phyloP scores from a whole-genome alignment of 441 rosid genomes.

The Erysimum cheiri region DNA sequence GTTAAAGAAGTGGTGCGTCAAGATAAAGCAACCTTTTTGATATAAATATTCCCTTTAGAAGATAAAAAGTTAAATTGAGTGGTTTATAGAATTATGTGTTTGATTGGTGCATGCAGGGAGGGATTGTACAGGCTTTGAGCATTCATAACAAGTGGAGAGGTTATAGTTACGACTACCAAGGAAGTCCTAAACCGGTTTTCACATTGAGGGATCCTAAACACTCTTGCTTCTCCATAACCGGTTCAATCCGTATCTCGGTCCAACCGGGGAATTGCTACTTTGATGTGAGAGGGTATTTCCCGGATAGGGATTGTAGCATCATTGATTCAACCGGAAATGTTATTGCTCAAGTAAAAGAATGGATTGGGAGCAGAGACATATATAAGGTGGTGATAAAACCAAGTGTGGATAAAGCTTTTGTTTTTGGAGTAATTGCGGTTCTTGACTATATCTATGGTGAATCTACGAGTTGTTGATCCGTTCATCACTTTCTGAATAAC shows the following conservation, averaged over 20 bases:
- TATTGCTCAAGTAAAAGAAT: conserved; percentile 61
- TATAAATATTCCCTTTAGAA: background rate
- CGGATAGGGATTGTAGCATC: conserved; percentile 65
- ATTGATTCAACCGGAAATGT: conserved; percentile 56
- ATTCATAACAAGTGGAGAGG: conserved; percentile 78
- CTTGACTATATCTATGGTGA: conserved; percentile 79
- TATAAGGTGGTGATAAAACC: conserved; percentile 64
- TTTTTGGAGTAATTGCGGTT: conserved; percentile 71
- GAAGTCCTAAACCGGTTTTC: conserved; percentile 66
- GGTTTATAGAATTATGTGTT: background rate
- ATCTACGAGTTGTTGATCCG: conserved; percentile 64
- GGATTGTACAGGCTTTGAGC: conserved; percentile 74
- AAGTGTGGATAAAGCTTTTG: conserved; percentile 76
- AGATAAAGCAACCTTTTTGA: conserved; percentile 1
- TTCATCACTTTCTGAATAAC: background rate
- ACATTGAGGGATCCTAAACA: conserved; percentile 62
- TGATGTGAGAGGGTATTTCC: conserved; percentile 70
- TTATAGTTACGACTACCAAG: conserved; percentile 66
- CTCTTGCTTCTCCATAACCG: conserved; percentile 50
- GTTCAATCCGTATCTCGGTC: conserved; percentile 36
- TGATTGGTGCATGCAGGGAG: conserved; percentile 55
- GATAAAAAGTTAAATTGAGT: background rate
- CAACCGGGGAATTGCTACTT: conserved; percentile 40
- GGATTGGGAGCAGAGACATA: conserved; percentile 64
- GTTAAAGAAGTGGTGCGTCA: conserved; percentile 25